A percentile compares a stretch with the other conserved stretches of the same genome.
These are phyloP conservation scores for Gleditsia sinensis DNA, from an alignment of 306 rosid genomes.

Conservation along the genomic window DNA sequence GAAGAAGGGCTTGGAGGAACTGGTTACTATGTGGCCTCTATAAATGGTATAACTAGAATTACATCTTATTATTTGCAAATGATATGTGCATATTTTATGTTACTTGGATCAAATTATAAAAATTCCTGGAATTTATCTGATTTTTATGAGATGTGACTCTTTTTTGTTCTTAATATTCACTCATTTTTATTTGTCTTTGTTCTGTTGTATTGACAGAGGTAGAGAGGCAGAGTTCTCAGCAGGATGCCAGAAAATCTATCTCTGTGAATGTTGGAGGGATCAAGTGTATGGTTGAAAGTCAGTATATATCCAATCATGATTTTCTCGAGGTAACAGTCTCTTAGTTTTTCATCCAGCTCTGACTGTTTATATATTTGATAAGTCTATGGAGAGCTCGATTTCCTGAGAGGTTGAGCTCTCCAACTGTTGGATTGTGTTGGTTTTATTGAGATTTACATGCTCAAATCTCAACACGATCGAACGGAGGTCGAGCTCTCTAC, in stretches of 20 bases:
- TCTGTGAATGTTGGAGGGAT: slow-evolving; percentile 65
- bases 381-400: too few species aligned
- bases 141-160: background rate
- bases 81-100: background rate
- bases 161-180: background rate
- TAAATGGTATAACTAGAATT: slow-evolving; percentile 62
- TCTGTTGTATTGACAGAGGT: slow-evolving; percentile 47
- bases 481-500: too few species aligned
- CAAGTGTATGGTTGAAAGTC: slow-evolving; percentile 66
- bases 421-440: too few species aligned
- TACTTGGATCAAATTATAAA: background rate
- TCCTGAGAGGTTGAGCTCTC: too few species aligned
- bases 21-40: slow-evolving; percentile 79
- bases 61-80: slow-evolving; percentile 22
- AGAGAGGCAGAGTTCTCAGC: slow-evolving; percentile 37
- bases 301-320: slow-evolving; percentile 78
- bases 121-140: background rate
- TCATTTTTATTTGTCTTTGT: background rate
- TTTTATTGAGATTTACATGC: too few species aligned
- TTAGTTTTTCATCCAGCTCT: background rate
- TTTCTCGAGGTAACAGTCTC: slow-evolving; percentile 76
- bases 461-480: too few species aligned
- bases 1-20: slow-evolving; percentile 81
- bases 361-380: background rate
- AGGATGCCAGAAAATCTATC: slow-evolving; percentile 47